Base-by-base conservation (phyloP, 345 rosid genomes). In the Excoecaria agallocha region DNA sequence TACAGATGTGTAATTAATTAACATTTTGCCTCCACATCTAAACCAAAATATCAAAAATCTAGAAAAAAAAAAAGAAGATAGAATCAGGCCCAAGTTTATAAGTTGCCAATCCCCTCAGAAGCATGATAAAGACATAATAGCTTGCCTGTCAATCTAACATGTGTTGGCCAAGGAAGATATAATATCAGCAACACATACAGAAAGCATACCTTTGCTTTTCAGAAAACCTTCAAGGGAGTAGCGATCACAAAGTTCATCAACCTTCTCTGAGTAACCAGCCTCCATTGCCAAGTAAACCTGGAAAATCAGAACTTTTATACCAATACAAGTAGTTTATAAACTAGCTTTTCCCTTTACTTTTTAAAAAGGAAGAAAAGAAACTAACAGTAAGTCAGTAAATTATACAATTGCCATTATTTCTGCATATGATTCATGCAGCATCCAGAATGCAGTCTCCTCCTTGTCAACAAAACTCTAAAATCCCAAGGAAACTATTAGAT, bases 211-310 rank as follows among this genome's bases (percentile, higher is more conserved):
- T 83, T 81, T 81, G 68, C 81, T 78, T 79, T 84, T 90, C 64
- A 82, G 74, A 81, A 93, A 90, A 46, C 92, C 92, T 83, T 91
- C 83, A 72, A 95, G 96, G 67, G 89, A 89, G 85, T 91, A 90
- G 46, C 88, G 87, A 68, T 82, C 79, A 79, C 98, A 89, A 51
- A 95, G 86, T 78, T 95, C 98, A 80, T 89, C 91, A 77, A 95
- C 98, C 84, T 95, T 95, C 88, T 95, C 99, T 0, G 69, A 56
- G 82, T 92, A 94, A 64, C 99, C 95, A 79, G 99, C 97, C 89
- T 95, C 98, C 99, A 92, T 86, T 68, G 98, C 99, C 88, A 94
- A 79, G 86, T 87, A 87, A 76, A 95, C 97, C 99, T 95, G 69
- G 70, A 68, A 82, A 66, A 59, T 39, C 24, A 22, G 66, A 68